Evolutionary conservation across 768 basidiomycete genomes (phyloP), one percentile per base, ranked within the genome.

Genomic region (Russula olivacea): DNA sequence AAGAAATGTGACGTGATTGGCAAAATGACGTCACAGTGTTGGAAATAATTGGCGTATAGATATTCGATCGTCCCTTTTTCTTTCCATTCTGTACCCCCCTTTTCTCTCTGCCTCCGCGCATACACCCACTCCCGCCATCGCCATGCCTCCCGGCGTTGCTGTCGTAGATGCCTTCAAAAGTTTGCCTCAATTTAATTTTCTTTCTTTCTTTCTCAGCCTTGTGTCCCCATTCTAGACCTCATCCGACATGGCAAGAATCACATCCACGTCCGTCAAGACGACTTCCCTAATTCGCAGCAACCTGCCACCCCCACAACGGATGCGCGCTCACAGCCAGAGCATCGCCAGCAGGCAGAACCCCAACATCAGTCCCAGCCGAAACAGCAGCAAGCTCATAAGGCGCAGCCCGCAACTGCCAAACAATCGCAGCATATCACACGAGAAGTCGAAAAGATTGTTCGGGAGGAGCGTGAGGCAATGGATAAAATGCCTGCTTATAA

Each of bases 401-500:
- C 36, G 17, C 64, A 63, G 17, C 61, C 64, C 6, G 36, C 21
- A 7, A 17, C 61, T 25, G 58, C 61, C 25, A 58, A 68, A 45
- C 54, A 65, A 50, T 56, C 70, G 38, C 66, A 69, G 65, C 72
- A 73, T 62, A 78, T 78, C 55, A 75, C 75, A 70, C 73, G 71
- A 49, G 74, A 75, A 60, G 86, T 86, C 21, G 85, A 91, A 70
- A 76, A 81, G 61, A 85, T 91, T 65, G 84, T 90, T 41, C 78
- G 86, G 65, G 87, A 93, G 70, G 90, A 91, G 71, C 81, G 85
- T 40, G 81, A 87, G 69, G 79, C 83, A 48, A 87, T 85, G 74
- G 76, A 79, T 45, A 89, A 84, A 75, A 84, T 96, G 88, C 94
- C 94, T n/a, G 70, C 73, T 1, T 90, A 95, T 76, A 84, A 84